Conservation (phyloP, 1,284 basidiomycete genomes). For the Lentinus polychrous region DNA sequence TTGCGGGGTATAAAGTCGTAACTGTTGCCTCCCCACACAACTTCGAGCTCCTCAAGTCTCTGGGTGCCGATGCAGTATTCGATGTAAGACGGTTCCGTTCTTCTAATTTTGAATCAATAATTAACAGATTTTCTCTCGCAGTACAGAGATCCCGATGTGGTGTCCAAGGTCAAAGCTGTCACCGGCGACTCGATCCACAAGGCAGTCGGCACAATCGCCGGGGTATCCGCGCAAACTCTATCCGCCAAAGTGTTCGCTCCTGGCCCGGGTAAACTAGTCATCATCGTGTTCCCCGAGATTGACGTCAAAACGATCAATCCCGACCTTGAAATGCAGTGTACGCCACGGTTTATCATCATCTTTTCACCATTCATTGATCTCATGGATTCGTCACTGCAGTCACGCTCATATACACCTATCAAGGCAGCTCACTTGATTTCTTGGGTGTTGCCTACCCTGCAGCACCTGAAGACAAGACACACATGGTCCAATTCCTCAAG, state of each 20-base stretch:
- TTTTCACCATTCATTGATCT: background rate
- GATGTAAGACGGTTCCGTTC: conserved; percentile 18
- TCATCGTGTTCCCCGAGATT: conserved; percentile 7
- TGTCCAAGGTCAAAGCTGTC: conserved; percentile 18
- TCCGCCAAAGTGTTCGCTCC: conserved; percentile 13
- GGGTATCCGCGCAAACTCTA: conserved; percentile 11
- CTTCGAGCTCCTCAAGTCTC: conserved; percentile 29
- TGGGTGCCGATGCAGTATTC: conserved; percentile 36
- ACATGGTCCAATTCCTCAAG: conserved; percentile 17
- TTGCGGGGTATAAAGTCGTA: conserved; percentile 34
- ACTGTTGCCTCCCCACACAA: conserved; percentile 35
- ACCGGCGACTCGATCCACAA: conserved; percentile 16
- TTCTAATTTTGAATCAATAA: background rate
- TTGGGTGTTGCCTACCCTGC: conserved; percentile 8
- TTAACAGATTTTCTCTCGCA: conserved; percentile 3
- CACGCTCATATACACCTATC: conserved; percentile 16
- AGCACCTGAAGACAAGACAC: conserved; percentile 13
- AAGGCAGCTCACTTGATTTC: conserved; percentile 12
- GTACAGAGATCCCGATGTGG: conserved; percentile 20
- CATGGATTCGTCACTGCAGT: background rate
- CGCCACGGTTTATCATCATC: background rate
- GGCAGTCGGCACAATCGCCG: conserved; percentile 19
- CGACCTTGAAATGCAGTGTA: conserved; percentile 12
- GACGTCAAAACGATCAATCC: conserved; percentile 10
- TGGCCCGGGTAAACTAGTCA: conserved; percentile 13